Base-by-base conservation (phyloP, 1,284 basidiomycete genomes). In the Schizopora paradoxa region DNA sequence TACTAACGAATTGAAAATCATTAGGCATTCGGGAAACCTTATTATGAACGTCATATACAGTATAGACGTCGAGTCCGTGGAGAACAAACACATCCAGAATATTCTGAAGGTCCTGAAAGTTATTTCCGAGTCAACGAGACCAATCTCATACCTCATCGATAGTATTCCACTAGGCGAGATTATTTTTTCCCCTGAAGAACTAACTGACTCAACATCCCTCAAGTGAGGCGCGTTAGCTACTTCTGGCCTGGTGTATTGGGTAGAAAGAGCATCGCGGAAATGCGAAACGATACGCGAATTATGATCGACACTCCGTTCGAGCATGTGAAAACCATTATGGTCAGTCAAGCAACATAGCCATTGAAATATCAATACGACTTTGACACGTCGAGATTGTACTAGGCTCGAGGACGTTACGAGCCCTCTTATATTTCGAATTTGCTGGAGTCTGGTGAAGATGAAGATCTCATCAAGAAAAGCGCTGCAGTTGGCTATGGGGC, bases 211-310 rank as follows among this genome's bases (percentile, higher is more conserved):
- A n/a, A n/a, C n/a, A n/a, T n/a, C n/a, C n/a, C n/a, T n/a, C n/a
- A n/a, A n/a, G n/a, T n/a, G n/a, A n/a, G n/a, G n/a, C n/a, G n/a
- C n/a, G n/a, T n/a, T n/a, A n/a, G n/a, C n/a, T n/a, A n/a, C n/a
- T 83, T 37, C 82, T 82, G 13, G 61, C 66, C 7, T 84, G 82
- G 80, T 68, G 81, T 51, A 82, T 82, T 23, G 80, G 82, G 19
- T 74, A 78, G 10, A 64, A 74, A 76, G 56, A 63, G 54, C 46
- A 72, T 63, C 47, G 80, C 80, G 0, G 64, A 64, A 36, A 60
- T 64, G 36, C 80, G 77, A 73, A 66, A 68, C 16, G 58, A 59
- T 2, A 76, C 72, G n/a, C n/a, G 22, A 13, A 22, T 19, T 10
- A 19, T n/a, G 10, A 13, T 10, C 33, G 11, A 35, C 33, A 35